A percentile compares a stretch with the other conserved stretches of the same genome.
Evolutionary conservation across 768 basidiomycete genomes (phyloP).

Genomic region (Paxillus involutus): DNA sequence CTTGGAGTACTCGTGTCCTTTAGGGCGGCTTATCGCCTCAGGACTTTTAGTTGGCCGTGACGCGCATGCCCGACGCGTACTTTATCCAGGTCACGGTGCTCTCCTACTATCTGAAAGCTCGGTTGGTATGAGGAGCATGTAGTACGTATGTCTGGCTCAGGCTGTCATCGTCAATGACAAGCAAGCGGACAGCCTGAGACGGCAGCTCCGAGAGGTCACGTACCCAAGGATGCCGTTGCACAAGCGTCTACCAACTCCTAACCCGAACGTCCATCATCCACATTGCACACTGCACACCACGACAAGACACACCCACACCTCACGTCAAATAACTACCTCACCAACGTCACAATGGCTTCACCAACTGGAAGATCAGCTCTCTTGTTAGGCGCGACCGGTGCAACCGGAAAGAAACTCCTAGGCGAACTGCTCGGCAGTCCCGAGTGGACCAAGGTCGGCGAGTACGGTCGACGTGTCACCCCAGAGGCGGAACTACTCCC

Average conservation of each 20-base stretch:
- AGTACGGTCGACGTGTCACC: slow-evolving; percentile 69
- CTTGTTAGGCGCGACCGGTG: slow-evolving; percentile 75
- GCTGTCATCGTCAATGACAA: too few species aligned
- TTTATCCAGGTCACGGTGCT: too few species aligned
- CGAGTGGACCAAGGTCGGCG: slow-evolving; percentile 58
- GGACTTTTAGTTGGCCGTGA: neutral
- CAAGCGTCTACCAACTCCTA: neutral
- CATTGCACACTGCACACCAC: too few species aligned
- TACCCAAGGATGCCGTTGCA: neutral
- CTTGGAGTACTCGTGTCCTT: too few species aligned
- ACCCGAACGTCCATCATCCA: too few species aligned
- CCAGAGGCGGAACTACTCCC: slow-evolving; percentile 36
- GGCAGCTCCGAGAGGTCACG: neutral
- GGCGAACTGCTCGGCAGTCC: slow-evolving; percentile 57
- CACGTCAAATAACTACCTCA: neutral
- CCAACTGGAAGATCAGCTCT: slow-evolving; percentile 49
- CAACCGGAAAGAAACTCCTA: slow-evolving; percentile 61
- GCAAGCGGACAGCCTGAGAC: neutral
- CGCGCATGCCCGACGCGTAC: too few species aligned
- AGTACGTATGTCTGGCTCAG: too few species aligned
- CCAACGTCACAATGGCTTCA: neutral
- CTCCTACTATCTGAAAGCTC: too few species aligned
- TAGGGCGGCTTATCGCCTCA: neutral
- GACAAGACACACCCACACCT: too few species aligned
- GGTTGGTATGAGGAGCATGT: too few species aligned